Evolutionary conservation across 1,284 basidiomycete species (phyloP), one percentile per base, ranked within the genome.

Genomic region (Moesziomyces parantarcticus): DNA sequence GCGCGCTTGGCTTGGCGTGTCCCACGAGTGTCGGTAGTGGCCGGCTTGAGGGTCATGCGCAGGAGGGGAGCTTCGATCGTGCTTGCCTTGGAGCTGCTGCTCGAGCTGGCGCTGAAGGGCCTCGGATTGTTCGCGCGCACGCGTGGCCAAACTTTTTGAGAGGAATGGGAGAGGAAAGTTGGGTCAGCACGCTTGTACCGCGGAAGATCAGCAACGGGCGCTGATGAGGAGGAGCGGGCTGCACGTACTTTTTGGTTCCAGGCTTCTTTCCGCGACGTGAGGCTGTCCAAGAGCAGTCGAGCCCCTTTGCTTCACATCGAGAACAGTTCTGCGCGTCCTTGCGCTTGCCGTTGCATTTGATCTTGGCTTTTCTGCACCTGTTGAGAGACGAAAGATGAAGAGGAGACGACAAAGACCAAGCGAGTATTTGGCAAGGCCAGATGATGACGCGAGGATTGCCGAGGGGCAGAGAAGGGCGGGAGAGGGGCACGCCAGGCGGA

Each of bases 301-400:
- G 63, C 21, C 69, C 69, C 45, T 72, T 72, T 29, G 59, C 69
- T 47, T 72, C 63, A 46, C 69, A 72, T 25, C 69, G 55, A 1
- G 69, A 55, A 36, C 69, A 72, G 50, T 72, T 72, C 25, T 66
- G 69, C 3, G 63, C 69, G 11, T 72, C 69, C 39, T 72, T 72
- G 44, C 69, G 62, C 47, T 72, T 72, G 39, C 69, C 69, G 43
- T 66, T 72, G 59, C 69, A 72, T 47, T 72, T 72, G 62, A 72
- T 77, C 69, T 72, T 72, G 13, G 69, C 69, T 44, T 66, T 66
- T 18, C 69, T 44, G 51, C 69, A 72, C 56, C 69, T 72, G 44
- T 59, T 46, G 21, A 34, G 25, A 13, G n/a, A 32, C 48, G 39
- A 25, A 22, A 22, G 7, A 11, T 18, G 25, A n/a, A 20, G 25